Evolutionary conservation across 441 rosid genomes (phyloP), one percentile per base, ranked within the genome.

Genomic region (Mallotus repandus): DNA sequence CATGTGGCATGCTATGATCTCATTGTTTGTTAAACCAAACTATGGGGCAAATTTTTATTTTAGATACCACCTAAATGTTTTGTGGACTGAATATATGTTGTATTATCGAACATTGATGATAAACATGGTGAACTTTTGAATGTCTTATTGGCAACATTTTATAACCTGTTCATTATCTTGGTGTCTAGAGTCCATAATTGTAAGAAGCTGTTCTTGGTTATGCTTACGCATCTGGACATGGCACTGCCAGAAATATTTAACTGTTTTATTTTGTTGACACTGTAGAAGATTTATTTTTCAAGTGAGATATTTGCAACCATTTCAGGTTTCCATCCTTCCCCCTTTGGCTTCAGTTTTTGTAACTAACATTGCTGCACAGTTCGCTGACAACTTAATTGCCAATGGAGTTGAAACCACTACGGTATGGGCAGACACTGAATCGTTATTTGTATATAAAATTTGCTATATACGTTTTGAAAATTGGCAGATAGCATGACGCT

Each of bases 301-400:
- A 22, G 53, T 57, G 57, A 71, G 32, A 60, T 66, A 60, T 73
- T 56, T 22, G 82, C 59, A 52, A 49, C 62, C 43, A 76, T 85
- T 77, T 81, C 91, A 95, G 99, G 98, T 95, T 68, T 95, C 99
- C 29, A 88, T 95, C 88, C 99, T 95, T 82, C 99, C 99, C 74
- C 97, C 99, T 43, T 73, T 93, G 79, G 94, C 97, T 82, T 95
- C 98, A 29, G 73, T 90, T 79, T 81, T 95, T 8, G 93, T 93
- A 70, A 89, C 97, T 50, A 87, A 83, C 75, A 55, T 87, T 59
- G 98, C 96, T 69, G 81, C 99, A 71, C 99, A 93, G 74, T 71
- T 89, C 70, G 97, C 99, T 61, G 99, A 95, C 84, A 84, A 84
- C 77, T 85, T 93, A 70, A 95, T 95, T 63, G 63, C 96, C 66